Evolutionary conservation across 2,329 filamentous ascomycete species (phyloP), one percentile per base, ranked within the genome.

Genomic region (Neospermospora avenae): DNA sequence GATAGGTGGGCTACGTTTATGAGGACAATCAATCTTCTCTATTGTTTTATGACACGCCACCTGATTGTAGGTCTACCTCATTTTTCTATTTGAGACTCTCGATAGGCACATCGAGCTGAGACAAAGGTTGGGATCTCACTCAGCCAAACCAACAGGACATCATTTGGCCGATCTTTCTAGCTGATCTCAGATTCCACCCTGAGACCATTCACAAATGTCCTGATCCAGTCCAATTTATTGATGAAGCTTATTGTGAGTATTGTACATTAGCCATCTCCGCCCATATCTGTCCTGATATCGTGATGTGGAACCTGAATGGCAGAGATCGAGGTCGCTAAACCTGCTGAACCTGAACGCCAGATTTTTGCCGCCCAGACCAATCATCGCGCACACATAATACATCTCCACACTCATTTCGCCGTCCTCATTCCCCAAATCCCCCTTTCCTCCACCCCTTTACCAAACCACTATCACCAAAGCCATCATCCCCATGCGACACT

Each of bases 341-440:
- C n/a, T n/a, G 18, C 37, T 39, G 44, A 49, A 54, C 64, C 60
- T 57, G 48, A 64, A 64, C 62, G 64, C 64, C 62, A 62, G 45
- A 66, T 51, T 18, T 57, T 45, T 54, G 58, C 53, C 37, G 48
- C 61, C 22, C 7, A 25, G 16, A 55, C 34, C 49, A 49, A 48
- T 35, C 53, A 45, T 42, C 39, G 18, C 18, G n/a, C 39, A 41
- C 39, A 13, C 46, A 60, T 28, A 2, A 37, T 24, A 51, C 28
- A 51, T 2, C 22, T 16, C 34, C 31, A 13, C 20, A 41, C n/a
- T 10, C 39, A 34, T 34, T 28, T 16, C n/a, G 10, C 11, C n/a
- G 34, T 13, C 13, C 25, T 20, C 18, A n/a, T n/a, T 25, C 20
- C 24, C 22, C 11, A 39, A 41, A 16, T 25, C 34, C 13, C 31